Base-by-base conservation (phyloP, 2,329 filamentous ascomycete genomes). In the Aspergillus fumigatiaffinis region DNA sequence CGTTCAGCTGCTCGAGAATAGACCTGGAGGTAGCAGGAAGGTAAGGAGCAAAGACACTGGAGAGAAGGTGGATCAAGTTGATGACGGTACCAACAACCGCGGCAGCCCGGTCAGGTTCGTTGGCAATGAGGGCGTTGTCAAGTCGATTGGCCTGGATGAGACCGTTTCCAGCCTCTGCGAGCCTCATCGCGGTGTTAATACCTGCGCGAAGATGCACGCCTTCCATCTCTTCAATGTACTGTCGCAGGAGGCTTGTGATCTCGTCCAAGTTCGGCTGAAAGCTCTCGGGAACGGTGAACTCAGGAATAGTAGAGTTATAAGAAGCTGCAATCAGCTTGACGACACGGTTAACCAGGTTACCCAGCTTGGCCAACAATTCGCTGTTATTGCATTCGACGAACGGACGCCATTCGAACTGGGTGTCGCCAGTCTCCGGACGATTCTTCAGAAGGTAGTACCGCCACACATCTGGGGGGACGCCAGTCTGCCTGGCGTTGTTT, bases 361-460 rank as follows among this genome's bases (percentile, higher is more conserved):
- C 86, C 56, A 88, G 80, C 64, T 89, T 89, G 63, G 87, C 82
- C 29, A 90, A 80, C n/a, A 97, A 83, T 71, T 94, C 90, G 69
- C 89, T 92, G 80, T 97, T 96, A 81, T 96, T 96, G 65, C 84
- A 82, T 38, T 86, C 83, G 60, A 94, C 88, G 76, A 96, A 95
- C 49, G 87, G 83, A 57, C 84, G 84, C 92, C 92, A 96, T 72
- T 93, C 89, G 73, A 96, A 96, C 70, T 96, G 90, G 0, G 91
- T 89, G 71, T 97, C 92, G 52, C 88, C 85, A 10, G 87, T 88
- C 74, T 97, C 92, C 0, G 92, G 92, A 56, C 92, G 85, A 72
- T 90, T 88, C 48, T 91, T 89, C 41, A 96, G 82, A 23, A 97
- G 84, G 77, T 94, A 96, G 76, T 93, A 96, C 64, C 92, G 83